Evolutionary conservation across 225 moss, liverwort and hornwort species (phyloP).

Genomic region (Antitrichia curtipendula): DNA sequence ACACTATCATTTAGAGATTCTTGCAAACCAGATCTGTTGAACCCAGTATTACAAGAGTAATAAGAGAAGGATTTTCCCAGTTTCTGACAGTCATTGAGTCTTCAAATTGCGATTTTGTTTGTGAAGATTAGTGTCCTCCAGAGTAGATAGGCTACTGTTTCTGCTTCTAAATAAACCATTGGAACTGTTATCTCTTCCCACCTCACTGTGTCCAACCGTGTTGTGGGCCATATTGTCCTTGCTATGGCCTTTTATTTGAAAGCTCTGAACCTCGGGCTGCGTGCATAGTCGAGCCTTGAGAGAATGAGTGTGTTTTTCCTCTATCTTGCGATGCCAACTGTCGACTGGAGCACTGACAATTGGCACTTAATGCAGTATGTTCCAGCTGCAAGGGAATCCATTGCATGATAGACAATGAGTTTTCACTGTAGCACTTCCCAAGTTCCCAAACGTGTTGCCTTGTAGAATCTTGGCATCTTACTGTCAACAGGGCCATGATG

Average conservation of each 20-base stretch:
- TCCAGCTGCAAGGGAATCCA: conserved; percentile 4
- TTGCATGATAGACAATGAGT: neutral
- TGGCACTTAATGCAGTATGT: conserved; percentile 2
- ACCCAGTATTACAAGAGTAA: neutral
- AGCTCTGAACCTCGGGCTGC: neutral
- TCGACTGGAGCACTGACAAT: neutral
- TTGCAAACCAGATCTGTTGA: neutral
- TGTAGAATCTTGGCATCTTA: neutral
- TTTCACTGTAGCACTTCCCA: neutral
- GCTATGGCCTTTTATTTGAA: neutral
- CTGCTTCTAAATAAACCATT: neutral
- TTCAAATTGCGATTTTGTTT: neutral
- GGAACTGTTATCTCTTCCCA: neutral
- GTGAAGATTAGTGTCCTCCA: neutral
- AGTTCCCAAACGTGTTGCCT: neutral
- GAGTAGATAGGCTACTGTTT: neutral
- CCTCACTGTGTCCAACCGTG: neutral
- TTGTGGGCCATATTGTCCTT: neutral
- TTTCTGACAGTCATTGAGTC: neutral
- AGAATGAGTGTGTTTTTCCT: neutral
- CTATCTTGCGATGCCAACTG: neutral
- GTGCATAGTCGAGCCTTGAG: neutral
- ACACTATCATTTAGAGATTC: neutral
- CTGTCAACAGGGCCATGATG: neutral
- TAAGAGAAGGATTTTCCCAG: neutral